A percentile compares a stretch with the other conserved stretches of the same genome.
Evolutionary conservation across 1,284 basidiomycete species (phyloP).

Genomic region (Ustilago curta): DNA sequence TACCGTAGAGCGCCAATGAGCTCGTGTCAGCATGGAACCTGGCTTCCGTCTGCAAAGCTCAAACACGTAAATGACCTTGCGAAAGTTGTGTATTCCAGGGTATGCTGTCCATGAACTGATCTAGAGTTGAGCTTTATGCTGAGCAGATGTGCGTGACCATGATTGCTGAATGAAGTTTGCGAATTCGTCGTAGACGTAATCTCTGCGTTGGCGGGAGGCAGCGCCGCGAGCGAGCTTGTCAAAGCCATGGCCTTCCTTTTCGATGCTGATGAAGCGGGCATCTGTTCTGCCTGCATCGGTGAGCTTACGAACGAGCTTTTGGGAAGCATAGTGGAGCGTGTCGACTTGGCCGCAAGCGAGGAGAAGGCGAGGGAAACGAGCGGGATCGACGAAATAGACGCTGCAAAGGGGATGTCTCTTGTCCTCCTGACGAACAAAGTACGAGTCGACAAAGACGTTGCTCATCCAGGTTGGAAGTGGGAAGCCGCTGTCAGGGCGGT

Average conservation of each 20-base stretch:
- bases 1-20: no score
- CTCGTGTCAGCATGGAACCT: no score
- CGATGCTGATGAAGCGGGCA: slow-evolving; percentile 44
- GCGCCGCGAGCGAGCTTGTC: slow-evolving; percentile 54
- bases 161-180: no score
- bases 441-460: slow-evolving; percentile 49
- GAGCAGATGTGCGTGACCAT: no score
- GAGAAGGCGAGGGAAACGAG: slow-evolving; percentile 45
- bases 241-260: slow-evolving; percentile 61
- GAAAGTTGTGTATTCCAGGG: no score
- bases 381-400: slow-evolving; percentile 34
- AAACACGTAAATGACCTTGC: no score
- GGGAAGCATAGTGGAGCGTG: slow-evolving; percentile 51
- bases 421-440: slow-evolving; percentile 43
- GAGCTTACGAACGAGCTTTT: slow-evolving; percentile 49
- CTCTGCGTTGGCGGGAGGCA: slow-evolving; percentile 38
- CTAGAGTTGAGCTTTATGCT: no score
- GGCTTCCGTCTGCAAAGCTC: no score
- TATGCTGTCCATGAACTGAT: no score
- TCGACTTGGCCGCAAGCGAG: slow-evolving; percentile 56
- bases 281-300: slow-evolving; percentile 35
- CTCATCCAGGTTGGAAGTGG: slow-evolving; percentile 47
- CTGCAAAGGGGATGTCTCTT: slow-evolving; percentile 47
- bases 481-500: slow-evolving; percentile 42
- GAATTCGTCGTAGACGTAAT: slow-evolving; percentile 4